Evolutionary conservation across 2,329 filamentous ascomycete species (phyloP).

Genomic region (Penicillium corylophilum): DNA sequence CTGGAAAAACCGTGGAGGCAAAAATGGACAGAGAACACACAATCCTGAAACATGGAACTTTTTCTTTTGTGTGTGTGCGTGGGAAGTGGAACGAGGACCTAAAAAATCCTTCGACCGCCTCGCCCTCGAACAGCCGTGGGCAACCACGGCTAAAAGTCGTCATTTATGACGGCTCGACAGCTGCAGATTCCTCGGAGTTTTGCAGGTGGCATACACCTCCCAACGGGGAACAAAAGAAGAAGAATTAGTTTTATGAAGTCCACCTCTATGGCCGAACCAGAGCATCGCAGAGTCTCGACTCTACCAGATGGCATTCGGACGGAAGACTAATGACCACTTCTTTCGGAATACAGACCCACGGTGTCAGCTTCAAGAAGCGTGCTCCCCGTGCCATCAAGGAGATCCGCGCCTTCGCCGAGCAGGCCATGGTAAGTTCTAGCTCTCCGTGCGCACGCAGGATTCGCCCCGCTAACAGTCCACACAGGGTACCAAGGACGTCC

Average conservation of each 20-base stretch:
- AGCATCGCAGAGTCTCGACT: slow-evolving; percentile 27
- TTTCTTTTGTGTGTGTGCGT: slow-evolving; percentile 19
- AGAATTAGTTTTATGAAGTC: slow-evolving; percentile 70
- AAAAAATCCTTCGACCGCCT: slow-evolving; percentile 9
- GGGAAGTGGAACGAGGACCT: slow-evolving; percentile 5
- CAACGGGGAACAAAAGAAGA: slow-evolving; percentile 29
- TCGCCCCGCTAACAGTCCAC: not conserved
- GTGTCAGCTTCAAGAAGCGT: slow-evolving; percentile 99
- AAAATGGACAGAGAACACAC: slow-evolving; percentile 37
- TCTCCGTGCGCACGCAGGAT: not conserved
- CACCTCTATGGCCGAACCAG: slow-evolving; percentile 54
- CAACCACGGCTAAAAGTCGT: slow-evolving; percentile 13
- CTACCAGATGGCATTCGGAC: slow-evolving; percentile 53
- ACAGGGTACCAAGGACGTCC: slow-evolving; percentile 94
- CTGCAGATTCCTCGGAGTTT: slow-evolving; percentile 7
- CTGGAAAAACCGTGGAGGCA: slow-evolving; percentile 25
- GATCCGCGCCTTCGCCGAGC: slow-evolving; percentile 89
- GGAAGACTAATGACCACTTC: slow-evolving; percentile 64
- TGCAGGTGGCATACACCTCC: slow-evolving; percentile 10
- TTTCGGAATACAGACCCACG: slow-evolving; percentile 72
- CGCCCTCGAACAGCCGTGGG: slow-evolving; percentile 7
- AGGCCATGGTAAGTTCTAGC: slow-evolving; percentile 82
- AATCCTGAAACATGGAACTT: slow-evolving; percentile 21
- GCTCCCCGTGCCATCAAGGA: slow-evolving; percentile 99
- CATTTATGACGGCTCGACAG: slow-evolving; percentile 6